Base-by-base conservation (phyloP, 2,329 filamentous ascomycete genomes). In the Diplodia intermedia region DNA sequence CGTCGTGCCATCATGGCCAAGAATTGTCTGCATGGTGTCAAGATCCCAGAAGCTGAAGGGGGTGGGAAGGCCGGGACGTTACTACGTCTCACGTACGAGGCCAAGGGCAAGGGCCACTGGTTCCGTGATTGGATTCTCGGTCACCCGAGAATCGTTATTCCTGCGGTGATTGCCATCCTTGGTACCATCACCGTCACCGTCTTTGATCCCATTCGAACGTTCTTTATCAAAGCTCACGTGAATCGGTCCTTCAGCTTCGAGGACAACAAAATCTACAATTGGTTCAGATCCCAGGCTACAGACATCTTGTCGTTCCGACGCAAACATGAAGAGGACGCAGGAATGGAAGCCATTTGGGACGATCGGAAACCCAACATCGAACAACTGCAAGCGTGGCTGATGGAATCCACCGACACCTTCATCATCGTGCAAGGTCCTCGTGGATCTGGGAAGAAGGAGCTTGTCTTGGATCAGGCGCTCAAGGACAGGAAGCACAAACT, bases 181-280 rank as follows among this genome's bases (percentile, higher is more conserved):
- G 93, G 94, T 0, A 89, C 90, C 40, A 82, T 95, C 57, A 96
- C 94, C 0, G 93, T 97, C 23, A 88, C 92, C 1, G 85, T 98
- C 8, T 98, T 99, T 74, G 95, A 99, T 73, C 95, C 95, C 8
- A 94, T 99, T 68, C 89, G 95, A 54, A 94, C 93, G 0, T 95
- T 96, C 76, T 97, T 96, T 74, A 92, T 98, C 80, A 93, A 93
- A 75, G 86, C 90, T 4, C 93, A 97, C 76, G 89, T 99, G 62
- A 93, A 93, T 38, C 87, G 90, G 56, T 88, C 89, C 0, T 88
- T 95, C 69, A 87, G 91, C 68, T 82, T 95, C 38, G 89, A 88
- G 54, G 89, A 95, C 70, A 94, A 89, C 74, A 85, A 82, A 56
- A 74, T 94, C 18, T 91, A 92, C 78, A 88, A 89, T 69, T 97